These are phyloP conservation scores for Scleroderma bovista DNA, from an alignment of 768 basidiomycete species.

Conservation along the genomic window DNA sequence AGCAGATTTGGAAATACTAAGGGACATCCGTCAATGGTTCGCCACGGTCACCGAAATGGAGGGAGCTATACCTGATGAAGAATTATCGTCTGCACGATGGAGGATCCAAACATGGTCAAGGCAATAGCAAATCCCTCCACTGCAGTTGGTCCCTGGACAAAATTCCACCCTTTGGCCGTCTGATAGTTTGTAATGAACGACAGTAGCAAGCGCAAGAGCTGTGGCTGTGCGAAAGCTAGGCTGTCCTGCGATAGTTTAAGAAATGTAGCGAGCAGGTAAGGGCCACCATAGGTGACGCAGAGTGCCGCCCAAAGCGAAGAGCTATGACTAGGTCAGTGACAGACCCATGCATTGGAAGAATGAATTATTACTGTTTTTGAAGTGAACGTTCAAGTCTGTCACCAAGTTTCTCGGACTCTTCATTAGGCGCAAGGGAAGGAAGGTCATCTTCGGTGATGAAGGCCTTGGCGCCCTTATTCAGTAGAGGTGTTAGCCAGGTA, in stretches of 20 bases:
- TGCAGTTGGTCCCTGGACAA: conserved; percentile 26
- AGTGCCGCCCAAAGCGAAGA: conserved; percentile 69
- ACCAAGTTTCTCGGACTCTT: conserved; percentile 69
- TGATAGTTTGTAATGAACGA: conserved; percentile 80
- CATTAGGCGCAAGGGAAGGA: conserved; percentile 60
- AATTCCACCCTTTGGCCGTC: conserved; percentile 30
- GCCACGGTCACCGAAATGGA: background rate
- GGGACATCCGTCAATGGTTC: background rate
- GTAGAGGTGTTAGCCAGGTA: conserved; percentile 77
- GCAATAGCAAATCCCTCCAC: conserved; percentile 76
- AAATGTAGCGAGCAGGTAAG: conserved; percentile 54
- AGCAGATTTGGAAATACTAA: conserved; percentile 82
- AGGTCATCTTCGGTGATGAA: conserved; percentile 85
- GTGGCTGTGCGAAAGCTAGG: conserved; percentile 82
- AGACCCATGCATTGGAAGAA: background rate
- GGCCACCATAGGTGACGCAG: conserved; percentile 70
- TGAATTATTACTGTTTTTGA: conserved; percentile 51
- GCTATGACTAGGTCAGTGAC: conserved; percentile 27
- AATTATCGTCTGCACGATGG: conserved; percentile 72
- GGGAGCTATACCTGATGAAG: conserved; percentile 61
- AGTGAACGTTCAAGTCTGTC: conserved; percentile 54
- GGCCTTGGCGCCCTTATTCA: conserved; percentile 59
- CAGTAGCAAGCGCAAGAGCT: conserved; percentile 74
- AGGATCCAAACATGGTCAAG: conserved; percentile 71
- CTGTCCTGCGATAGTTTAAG: conserved; percentile 79